Conservation (phyloP, 2,329 filamentous ascomycete genomes). For the Trichoderma hamatum region DNA sequence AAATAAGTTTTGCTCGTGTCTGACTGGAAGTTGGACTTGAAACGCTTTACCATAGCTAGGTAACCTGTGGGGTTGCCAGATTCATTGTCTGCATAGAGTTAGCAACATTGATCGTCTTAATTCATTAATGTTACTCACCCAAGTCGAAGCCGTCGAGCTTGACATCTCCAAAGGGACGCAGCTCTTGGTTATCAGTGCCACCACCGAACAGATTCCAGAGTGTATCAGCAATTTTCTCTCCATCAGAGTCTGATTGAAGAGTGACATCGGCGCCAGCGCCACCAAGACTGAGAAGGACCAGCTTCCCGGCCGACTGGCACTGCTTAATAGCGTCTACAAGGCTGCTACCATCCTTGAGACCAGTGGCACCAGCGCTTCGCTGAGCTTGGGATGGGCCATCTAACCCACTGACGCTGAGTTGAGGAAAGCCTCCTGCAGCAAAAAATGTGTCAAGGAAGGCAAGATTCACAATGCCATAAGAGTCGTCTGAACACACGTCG, state of each 20-base stretch:
- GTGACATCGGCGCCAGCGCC: constrained; percentile 70
- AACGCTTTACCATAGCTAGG: constrained; percentile 61
- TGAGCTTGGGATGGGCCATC: constrained; percentile 25
- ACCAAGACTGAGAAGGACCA: constrained; percentile 69
- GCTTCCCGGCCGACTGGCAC: constrained; percentile 68
- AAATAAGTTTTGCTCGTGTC: constrained; percentile 28
- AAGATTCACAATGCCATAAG: constrained; percentile 32
- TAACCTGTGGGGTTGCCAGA: constrained; percentile 63
- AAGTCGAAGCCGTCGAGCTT: constrained; percentile 76
- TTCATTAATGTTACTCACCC: constrained; percentile 20
- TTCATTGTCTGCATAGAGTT: constrained; percentile 45
- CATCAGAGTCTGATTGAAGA: constrained; percentile 48
- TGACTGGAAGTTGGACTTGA: constrained; percentile 52
- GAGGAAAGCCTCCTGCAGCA: constrained; percentile 20
- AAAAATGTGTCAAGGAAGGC: constrained; percentile 31
- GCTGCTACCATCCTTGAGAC: constrained; percentile 29
- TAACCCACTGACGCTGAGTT: constrained; percentile 7
- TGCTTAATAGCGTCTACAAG: constrained; percentile 43
- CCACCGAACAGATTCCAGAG: constrained; percentile 70
- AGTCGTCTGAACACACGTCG: constrained; percentile 28
- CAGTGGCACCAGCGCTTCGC: constrained; percentile 29
- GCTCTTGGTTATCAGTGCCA: constrained; percentile 43
- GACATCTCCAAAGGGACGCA: constrained; percentile 67
- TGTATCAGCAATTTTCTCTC: constrained; percentile 58
- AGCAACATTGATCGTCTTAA: background rate